A percentile compares a stretch with the other conserved stretches of the same genome.
Conservation (phyloP, 176 grass and related monocot genomes). For the Pontederia crassipes region DNA sequence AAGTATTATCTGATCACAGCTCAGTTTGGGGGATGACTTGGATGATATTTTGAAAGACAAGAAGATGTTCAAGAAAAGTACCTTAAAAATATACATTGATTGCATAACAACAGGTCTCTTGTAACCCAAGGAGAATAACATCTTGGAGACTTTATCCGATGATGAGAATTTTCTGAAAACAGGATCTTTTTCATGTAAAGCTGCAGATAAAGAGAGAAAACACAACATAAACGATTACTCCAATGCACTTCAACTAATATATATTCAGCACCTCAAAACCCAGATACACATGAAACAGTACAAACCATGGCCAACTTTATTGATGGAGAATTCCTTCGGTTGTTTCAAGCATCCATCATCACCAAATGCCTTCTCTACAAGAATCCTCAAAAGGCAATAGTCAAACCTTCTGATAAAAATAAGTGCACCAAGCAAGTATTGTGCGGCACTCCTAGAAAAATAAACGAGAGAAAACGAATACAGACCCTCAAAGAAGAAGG, state of each 20-base stretch:
- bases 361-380: slow-evolving; percentile 82
- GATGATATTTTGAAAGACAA: not conserved
- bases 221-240: not conserved
- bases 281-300: not conserved
- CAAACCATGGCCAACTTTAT: slow-evolving; percentile 95
- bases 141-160: slow-evolving; percentile 38
- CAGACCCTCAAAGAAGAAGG: slow-evolving; percentile 93
- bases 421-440: not conserved
- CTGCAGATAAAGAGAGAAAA: slow-evolving; percentile 34
- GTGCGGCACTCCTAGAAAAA: not conserved
- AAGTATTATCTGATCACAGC: no score
- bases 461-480: not conserved
- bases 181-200: slow-evolving; percentile 80
- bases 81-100: slow-evolving; percentile 99
- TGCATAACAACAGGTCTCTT: slow-evolving; percentile 77
- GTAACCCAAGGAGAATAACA: slow-evolving; percentile 74
- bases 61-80: slow-evolving; percentile 9
- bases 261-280: not conserved
- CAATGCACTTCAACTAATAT: not conserved
- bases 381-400: not conserved
- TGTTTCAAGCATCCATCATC: slow-evolving; percentile 81
- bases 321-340: slow-evolving; percentile 88
- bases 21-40: no score
- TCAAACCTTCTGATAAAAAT: not conserved
- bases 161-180: slow-evolving; percentile 69